Base-by-base conservation (phyloP, 805 yeast genomes). In the Yarrowia deformans region DNA sequence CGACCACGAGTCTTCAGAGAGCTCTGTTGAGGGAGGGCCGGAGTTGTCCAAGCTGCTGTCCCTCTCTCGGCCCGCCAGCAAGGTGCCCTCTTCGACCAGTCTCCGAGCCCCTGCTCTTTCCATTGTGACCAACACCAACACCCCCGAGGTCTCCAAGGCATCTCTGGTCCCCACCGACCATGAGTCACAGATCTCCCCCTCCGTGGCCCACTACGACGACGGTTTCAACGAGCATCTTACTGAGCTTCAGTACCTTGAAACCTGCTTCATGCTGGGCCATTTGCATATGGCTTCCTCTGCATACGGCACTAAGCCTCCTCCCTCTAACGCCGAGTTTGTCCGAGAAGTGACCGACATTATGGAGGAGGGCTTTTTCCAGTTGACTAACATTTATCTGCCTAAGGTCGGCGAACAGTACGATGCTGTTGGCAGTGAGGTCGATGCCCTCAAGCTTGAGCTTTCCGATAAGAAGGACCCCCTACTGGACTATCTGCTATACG, bases 401-500 rank as follows among this genome's bases (percentile, higher is more conserved):
- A 67, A 60, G 37, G 60, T 68, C n/a, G 50, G 66, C 23, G 54
- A 66, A 32, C 70, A 46, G 49, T 48, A 72, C 8, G 54, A 54
- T 19, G 68, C 68, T 9, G 54, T 68, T 7, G 72, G 69, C 37
- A 54, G 69, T 23, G 67, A 67, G 16, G 69, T 72, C 39, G 40
- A 70, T 35, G 70, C 68, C n/a, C 69, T 73, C 23, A 72, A 71
- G 39, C 64, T 48, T 10, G 72, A 71, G 56, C 68, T 74, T 37
- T 18, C 70, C 7, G 71, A 70, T 56, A 70, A 70, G 35, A 69
- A 69, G 56, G 71, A 72, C 19, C 70, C 71, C 9, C 63, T 68
- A 5, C 32, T 74, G 43, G 77, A 74, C 68, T 49, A 52, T 14
- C 69, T 74, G n/a, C 63, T 74, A 13, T 67, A 56, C 13, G 74